Base-by-base conservation (phyloP, 805 yeast genomes). In the Diddensiella caesifluorescens region DNA sequence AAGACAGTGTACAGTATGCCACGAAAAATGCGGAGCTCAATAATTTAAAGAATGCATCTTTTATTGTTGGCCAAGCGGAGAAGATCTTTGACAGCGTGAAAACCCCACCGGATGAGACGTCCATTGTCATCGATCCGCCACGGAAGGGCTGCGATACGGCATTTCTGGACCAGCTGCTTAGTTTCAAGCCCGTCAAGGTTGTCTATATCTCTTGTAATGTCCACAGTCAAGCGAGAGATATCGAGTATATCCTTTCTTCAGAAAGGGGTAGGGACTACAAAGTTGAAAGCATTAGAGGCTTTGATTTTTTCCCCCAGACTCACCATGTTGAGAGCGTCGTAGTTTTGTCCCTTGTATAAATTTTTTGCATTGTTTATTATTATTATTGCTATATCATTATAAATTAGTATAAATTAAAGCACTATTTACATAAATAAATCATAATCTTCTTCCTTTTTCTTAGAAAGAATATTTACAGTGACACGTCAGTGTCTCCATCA, bases 121-220 rank as follows among this genome's bases (percentile, higher is more conserved):
- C 95, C 7, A 92, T 92, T 27, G 88, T 92, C 45, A 74, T 92
- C 55, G 98, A 92, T 62, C 98, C 98, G 3, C 95, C 97, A 32
- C 79, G 98, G 61, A 92, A 90, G 62, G 98, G 98, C 1, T 90
- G 97, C 63, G 97, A 89, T 61, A 83, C 79, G 39, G 77, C 78
- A 6, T 92, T 92, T 58, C 69, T 92, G 63, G 78, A 81, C 51
- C 98, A 92, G 65, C 69, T 92, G 44, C 74, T 92, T 16, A 85
- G 71, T 16, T 92, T 84, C 63, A 70, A 75, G 48, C 97, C 98
- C 2, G 83, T 83, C 12, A 79, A 80, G 53, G 78, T 92, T 41
- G 94, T 92, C n/a, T 92, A 92, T 64, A 84, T 92, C 44, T 86
- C 95, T 48, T 92, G 98, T 70, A 92, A 92, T 59, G 98, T 92